phyloP scores from a whole-genome alignment of 148 eudicot genomes.

The Vaccinium corymbosum region DNA sequence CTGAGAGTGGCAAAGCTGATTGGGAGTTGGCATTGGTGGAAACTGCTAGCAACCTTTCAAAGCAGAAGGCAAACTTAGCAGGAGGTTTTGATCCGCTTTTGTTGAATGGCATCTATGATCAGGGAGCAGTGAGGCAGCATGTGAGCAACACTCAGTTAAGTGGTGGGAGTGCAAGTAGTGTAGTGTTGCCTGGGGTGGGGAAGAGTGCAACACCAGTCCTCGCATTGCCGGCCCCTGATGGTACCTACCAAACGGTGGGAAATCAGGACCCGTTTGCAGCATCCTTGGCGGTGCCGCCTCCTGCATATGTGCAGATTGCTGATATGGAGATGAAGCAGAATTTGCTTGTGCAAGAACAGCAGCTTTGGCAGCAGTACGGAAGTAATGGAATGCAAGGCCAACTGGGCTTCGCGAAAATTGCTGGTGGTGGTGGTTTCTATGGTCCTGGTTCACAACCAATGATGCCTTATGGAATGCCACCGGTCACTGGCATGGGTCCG shows the following conservation, averaged over 20 bases:
- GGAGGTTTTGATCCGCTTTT: slow-evolving; percentile 65
- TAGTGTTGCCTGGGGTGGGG: slow-evolving; percentile 55
- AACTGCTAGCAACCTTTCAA: slow-evolving; percentile 57
- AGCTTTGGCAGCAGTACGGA: slow-evolving; percentile 87
- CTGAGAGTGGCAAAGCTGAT: slow-evolving; percentile 72
- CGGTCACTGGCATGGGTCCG: slow-evolving; percentile 46
- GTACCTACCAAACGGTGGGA: slow-evolving; percentile 49
- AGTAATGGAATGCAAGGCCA: slow-evolving; percentile 83
- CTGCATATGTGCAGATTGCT: slow-evolving; percentile 80
- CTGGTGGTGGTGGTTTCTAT: slow-evolving; percentile 45
- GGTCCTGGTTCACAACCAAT: slow-evolving; percentile 41
- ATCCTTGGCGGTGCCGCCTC: slow-evolving; percentile 65
- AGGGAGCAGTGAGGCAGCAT: slow-evolving; percentile 65
- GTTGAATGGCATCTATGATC: slow-evolving; percentile 71
- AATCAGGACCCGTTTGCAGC: slow-evolving; percentile 71
- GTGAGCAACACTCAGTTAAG: slow-evolving; percentile 41
- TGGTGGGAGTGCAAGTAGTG: slow-evolving; percentile 88
- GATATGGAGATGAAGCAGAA: slow-evolving; percentile 91
- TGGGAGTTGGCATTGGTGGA: slow-evolving; percentile 86
- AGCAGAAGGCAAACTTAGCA: slow-evolving; percentile 55
- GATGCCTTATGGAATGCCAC: slow-evolving; percentile 86
- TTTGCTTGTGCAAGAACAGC: slow-evolving; percentile 68
- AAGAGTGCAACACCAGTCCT: slow-evolving; percentile 47
- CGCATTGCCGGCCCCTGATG: slow-evolving; percentile 83
- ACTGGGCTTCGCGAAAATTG: slow-evolving; percentile 51